These are phyloP conservation scores for Circinella minor DNA, from an alignment of 371 early-diverging fungal genomes.

Conservation along the genomic window DNA sequence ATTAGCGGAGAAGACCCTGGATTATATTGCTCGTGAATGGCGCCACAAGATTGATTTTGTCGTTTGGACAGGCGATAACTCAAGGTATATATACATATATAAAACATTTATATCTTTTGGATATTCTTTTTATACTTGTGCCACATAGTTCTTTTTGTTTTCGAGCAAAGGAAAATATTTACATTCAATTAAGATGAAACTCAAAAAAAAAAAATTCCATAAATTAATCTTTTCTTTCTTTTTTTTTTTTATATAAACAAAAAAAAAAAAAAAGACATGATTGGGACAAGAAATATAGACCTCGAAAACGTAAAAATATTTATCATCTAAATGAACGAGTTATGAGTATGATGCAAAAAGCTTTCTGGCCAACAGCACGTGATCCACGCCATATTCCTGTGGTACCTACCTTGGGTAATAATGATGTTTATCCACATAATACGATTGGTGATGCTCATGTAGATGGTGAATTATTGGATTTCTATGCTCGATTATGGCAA, in stretches of 20 bases:
- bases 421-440: slow-evolving; percentile 82
- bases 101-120: slow-evolving; percentile 39
- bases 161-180: too few relatives aligned
- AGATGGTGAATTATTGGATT: slow-evolving; percentile 24
- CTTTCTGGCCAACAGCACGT: slow-evolving; percentile 35
- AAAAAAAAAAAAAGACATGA: slow-evolving; percentile 52
- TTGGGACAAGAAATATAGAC: slow-evolving; percentile 59
- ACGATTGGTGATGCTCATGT: slow-evolving; percentile 33
- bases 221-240: neutral
- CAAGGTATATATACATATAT: slow-evolving; percentile 57
- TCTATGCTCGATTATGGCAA: slow-evolving; percentile 61
- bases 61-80: slow-evolving; percentile 75
- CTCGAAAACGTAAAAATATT: slow-evolving; percentile 62
- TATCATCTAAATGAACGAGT: slow-evolving; percentile 52
- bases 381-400: slow-evolving; percentile 47
- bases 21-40: slow-evolving; percentile 65
- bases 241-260: neutral
- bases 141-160: too few relatives aligned
- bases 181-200: slow-evolving; percentile 32
- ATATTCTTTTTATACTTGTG: too few relatives aligned
- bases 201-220: slow-evolving; percentile 19
- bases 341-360: slow-evolving; percentile 38
- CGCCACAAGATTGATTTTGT: slow-evolving; percentile 74
- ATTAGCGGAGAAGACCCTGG: slow-evolving; percentile 71
- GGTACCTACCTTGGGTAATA: slow-evolving; percentile 78